Percentiles rank a stretch among this genome's conserved stretches.
Conservation (phyloP, 768 basidiomycete species). For the Boletus sp. region DNA sequence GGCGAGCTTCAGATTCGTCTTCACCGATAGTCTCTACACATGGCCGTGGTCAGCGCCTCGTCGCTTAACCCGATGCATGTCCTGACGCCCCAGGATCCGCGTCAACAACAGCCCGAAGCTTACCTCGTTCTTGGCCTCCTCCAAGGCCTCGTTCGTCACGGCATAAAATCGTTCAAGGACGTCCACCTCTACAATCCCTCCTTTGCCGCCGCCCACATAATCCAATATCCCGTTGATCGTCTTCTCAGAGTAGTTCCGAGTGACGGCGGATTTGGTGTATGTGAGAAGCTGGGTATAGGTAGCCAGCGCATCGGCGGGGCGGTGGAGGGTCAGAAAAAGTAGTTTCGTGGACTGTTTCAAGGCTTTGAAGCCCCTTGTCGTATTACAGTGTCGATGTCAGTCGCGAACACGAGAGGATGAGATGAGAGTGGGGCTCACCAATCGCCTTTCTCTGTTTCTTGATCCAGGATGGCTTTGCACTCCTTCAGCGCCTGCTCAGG, state of each 20-base stretch:
- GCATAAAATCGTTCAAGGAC: conserved; percentile 95
- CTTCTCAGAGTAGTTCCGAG: conserved; percentile 96
- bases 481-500: conserved; percentile 90
- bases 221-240: conserved; percentile 98
- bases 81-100: neutral
- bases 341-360: conserved; percentile 97
- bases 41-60: neutral
- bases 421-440: conserved; percentile 53
- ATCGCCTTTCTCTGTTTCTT: conserved; percentile 90
- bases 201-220: conserved; percentile 90
- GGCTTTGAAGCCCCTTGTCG: conserved; percentile 92
- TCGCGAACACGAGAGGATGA: neutral
- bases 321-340: conserved; percentile 72
- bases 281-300: conserved; percentile 84
- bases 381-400: neutral
- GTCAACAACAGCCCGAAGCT: conserved; percentile 10
- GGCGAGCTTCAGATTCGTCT: conserved; percentile 95
- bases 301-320: conserved; percentile 80
- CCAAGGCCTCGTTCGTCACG: conserved; percentile 82
- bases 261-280: conserved; percentile 95
- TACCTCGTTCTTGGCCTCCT: conserved; percentile 96
- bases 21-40: conserved; percentile 80
- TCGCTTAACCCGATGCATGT: neutral
- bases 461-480: conserved; percentile 82
- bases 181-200: conserved; percentile 74